A percentile compares a stretch with the other conserved stretches of the same genome.
These are phyloP conservation scores for Elongisporangium undulatum DNA, from an alignment of 352 stramenopile genomes.

Conservation along the genomic window DNA sequence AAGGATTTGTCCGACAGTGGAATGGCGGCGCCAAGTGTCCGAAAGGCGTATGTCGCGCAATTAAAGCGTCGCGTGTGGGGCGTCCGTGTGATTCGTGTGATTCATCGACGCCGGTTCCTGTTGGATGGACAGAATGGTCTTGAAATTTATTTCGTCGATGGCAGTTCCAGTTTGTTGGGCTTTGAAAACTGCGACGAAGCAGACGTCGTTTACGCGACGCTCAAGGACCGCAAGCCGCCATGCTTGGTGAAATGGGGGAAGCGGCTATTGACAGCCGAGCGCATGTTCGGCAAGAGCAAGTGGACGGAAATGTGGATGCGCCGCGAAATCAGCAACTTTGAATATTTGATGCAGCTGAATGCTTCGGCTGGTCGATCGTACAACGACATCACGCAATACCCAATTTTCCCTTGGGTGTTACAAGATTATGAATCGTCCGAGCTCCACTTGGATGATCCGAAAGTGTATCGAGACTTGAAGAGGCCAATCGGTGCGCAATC, in stretches of 20 bases:
- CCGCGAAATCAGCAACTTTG: constrained; percentile 91
- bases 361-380: constrained; percentile 94
- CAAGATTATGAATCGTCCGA: constrained; percentile 93
- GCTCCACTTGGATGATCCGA: constrained; percentile 91
- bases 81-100: constrained; percentile 74
- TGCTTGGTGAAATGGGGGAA: constrained; percentile 79
- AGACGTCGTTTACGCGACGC: constrained; percentile 72
- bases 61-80: constrained; percentile 74
- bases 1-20: constrained; percentile 42
- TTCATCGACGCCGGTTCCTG: constrained; percentile 72
- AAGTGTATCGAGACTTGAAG: constrained; percentile 94
- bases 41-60: constrained; percentile 60
- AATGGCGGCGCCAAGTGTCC: constrained; percentile 21
- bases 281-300: constrained; percentile 77
- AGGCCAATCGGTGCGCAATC: constrained; percentile 96
- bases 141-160: constrained; percentile 85
- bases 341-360: constrained; percentile 97
- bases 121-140: constrained; percentile 68
- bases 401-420: constrained; percentile 98
- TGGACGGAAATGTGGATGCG: constrained; percentile 86
- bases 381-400: constrained; percentile 98
- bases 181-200: constrained; percentile 61
- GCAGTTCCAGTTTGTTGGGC: constrained; percentile 73
- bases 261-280: constrained; percentile 57
- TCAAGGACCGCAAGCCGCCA: constrained; percentile 76